phyloP scores from a whole-genome alignment of 169 alveolate genomes.

The Eimeria mitis region DNA sequence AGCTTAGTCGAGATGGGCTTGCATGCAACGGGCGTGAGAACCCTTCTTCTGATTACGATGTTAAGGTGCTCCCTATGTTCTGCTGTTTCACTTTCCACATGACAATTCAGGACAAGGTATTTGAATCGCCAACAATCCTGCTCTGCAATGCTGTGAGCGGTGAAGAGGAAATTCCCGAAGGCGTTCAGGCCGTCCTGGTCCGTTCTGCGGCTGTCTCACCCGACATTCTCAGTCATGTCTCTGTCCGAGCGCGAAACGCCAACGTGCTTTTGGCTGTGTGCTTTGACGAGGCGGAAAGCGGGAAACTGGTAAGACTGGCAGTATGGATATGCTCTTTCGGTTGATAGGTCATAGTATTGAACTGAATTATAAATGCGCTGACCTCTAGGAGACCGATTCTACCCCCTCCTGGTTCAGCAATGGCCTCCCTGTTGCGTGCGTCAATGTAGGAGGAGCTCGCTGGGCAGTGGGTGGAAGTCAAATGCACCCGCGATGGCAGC shows the following conservation, averaged over 20 bases:
- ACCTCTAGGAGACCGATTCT: background rate
- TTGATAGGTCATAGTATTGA: background rate
- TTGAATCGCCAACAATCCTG: conserved; percentile 88
- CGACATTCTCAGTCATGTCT: conserved; percentile 94
- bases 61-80: background rate
- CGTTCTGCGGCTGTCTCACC: conserved; percentile 93
- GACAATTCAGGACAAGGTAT: conserved; percentile 86
- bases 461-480: conserved; percentile 84
- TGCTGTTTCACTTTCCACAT: background rate
- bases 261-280: conserved; percentile 92
- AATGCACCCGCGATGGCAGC: conserved; percentile 81
- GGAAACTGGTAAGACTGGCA: conserved; percentile 47
- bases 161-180: conserved; percentile 95
- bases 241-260: conserved; percentile 95
- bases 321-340: background rate
- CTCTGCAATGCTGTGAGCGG: conserved; percentile 93
- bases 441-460: conserved; percentile 70
- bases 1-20: background rate
- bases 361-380: background rate
- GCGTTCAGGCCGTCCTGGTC: conserved; percentile 91
- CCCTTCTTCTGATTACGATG: background rate
- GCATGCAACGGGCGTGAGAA: background rate
- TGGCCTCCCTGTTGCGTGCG: conserved; percentile 12
- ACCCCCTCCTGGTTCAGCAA: background rate
- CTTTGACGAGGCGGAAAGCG: conserved; percentile 82